Percentiles rank a stretch among this genome's conserved stretches.
phyloP scores from a whole-genome alignment of 2,329 filamentous ascomycete genomes.

The Hypoxylon rubiginosum region DNA sequence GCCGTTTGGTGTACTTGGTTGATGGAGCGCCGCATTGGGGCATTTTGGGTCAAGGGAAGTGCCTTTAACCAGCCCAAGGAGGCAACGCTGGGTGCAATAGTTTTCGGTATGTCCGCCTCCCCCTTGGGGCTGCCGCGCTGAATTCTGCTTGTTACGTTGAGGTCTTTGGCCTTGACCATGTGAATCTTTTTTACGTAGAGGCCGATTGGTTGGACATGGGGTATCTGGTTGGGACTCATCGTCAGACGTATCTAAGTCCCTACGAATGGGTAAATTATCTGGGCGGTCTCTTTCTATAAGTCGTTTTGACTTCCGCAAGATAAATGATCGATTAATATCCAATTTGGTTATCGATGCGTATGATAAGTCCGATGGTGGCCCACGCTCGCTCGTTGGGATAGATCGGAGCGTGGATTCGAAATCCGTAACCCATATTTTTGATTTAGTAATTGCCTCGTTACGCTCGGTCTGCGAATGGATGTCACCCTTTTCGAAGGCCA shows the following conservation, averaged over 20 bases:
- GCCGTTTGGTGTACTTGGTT: slow-evolving; percentile 3
- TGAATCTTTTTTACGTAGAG: neutral
- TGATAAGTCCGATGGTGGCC: neutral
- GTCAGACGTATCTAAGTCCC: neutral
- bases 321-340: neutral
- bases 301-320: neutral
- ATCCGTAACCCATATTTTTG: slow-evolving; percentile 44
- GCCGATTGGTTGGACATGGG: neutral
- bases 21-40: slow-evolving; percentile 56
- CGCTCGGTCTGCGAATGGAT: slow-evolving; percentile 43
- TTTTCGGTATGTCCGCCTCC: slow-evolving; percentile 37
- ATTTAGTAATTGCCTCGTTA: slow-evolving; percentile 9
- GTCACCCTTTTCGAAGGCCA: slow-evolving; percentile 43
- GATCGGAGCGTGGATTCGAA: slow-evolving; percentile 43
- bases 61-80: slow-evolving; percentile 53
- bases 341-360: neutral
- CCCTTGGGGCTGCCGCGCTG: neutral
- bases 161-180: neutral
- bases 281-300: no score
- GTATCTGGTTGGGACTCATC: neutral
- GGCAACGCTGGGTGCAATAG: slow-evolving; percentile 58
- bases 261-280: neutral
- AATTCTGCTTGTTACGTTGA: neutral
- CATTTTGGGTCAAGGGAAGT: slow-evolving; percentile 52
- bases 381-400: neutral